phyloP scores from a whole-genome alignment of 192 early-diverging fungal genomes.

The Podila verticillata region DNA sequence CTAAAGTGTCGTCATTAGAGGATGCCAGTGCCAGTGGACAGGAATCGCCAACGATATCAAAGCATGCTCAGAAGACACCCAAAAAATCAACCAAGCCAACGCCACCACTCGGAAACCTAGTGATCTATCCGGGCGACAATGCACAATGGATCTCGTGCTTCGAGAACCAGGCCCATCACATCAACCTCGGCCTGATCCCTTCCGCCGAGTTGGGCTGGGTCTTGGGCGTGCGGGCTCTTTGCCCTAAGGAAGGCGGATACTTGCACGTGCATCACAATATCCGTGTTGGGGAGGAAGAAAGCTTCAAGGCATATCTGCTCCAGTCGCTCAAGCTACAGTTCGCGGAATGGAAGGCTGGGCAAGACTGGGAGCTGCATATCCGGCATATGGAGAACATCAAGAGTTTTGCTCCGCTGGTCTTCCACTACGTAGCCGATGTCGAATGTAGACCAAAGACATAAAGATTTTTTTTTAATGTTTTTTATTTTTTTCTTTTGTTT shows the following conservation, averaged over 20 bases:
- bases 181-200: constrained; percentile 52
- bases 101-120: constrained; percentile 12
- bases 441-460: constrained; percentile 28
- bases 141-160: constrained; percentile 40
- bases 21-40: background rate
- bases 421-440: constrained; percentile 51
- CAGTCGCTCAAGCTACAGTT: constrained; percentile 19
- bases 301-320: constrained; percentile 28
- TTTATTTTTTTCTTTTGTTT: too few relatives aligned
- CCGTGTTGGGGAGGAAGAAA: constrained; percentile 34
- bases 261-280: constrained; percentile 51
- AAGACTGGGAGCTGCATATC: constrained; percentile 8
- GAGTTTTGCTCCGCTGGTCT: constrained; percentile 51
- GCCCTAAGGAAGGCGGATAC: constrained; percentile 40
- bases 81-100: background rate
- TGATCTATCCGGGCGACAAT: constrained; percentile 52
- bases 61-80: background rate
- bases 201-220: constrained; percentile 52
- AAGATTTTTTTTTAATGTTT: background rate
- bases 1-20: background rate
- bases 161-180: constrained; percentile 50
- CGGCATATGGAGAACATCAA: constrained; percentile 49
- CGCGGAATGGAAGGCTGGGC: constrained; percentile 12
- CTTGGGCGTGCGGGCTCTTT: constrained; percentile 38
- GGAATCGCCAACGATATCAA: background rate